phyloP scores from a whole-genome alignment of 2,329 filamentous ascomycete species.

The Diatrype stigma region DNA sequence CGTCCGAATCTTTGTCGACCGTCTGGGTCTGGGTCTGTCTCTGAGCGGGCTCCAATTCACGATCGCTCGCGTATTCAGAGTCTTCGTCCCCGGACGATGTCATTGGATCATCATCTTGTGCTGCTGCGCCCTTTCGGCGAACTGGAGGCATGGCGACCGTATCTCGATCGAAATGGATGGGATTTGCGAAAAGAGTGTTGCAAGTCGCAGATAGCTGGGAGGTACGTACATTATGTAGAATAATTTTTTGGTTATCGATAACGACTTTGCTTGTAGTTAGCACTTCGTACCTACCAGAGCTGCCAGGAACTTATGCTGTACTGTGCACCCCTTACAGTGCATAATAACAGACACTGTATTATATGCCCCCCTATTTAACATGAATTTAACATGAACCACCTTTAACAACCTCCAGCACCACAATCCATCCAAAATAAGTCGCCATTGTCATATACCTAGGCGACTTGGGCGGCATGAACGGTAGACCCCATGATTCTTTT shows the following conservation, averaged over 20 bases:
- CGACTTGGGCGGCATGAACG: too few relatives aligned
- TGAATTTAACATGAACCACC: too few relatives aligned
- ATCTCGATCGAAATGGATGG: neutral
- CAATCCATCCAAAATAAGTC: too few relatives aligned
- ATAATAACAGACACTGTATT: neutral
- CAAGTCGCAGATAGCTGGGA: neutral
- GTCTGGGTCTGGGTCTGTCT: constrained; percentile 22
- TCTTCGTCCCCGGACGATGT: constrained; percentile 24
- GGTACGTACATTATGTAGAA: neutral
- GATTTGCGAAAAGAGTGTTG: neutral
- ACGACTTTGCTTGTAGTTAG: too few relatives aligned
- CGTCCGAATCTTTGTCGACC: constrained; percentile 71
- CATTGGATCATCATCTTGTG: constrained; percentile 16
- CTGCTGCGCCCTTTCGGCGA: constrained; percentile 13
- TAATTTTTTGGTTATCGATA: neutral
- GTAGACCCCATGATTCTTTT: too few relatives aligned
- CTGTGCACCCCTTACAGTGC: neutral
- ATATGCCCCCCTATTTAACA: neutral
- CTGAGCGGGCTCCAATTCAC: constrained; percentile 23
- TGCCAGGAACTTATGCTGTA: neutral
- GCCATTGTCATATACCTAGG: too few relatives aligned
- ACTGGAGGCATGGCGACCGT: constrained; percentile 17
- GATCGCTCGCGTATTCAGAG: constrained; percentile 20
- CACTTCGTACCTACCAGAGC: too few relatives aligned
- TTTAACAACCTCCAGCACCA: too few relatives aligned